Percentiles rank a stretch among this genome's conserved stretches.
Conservation (phyloP, 208 protist species). For the Acanthamoeba lenticulata region DNA sequence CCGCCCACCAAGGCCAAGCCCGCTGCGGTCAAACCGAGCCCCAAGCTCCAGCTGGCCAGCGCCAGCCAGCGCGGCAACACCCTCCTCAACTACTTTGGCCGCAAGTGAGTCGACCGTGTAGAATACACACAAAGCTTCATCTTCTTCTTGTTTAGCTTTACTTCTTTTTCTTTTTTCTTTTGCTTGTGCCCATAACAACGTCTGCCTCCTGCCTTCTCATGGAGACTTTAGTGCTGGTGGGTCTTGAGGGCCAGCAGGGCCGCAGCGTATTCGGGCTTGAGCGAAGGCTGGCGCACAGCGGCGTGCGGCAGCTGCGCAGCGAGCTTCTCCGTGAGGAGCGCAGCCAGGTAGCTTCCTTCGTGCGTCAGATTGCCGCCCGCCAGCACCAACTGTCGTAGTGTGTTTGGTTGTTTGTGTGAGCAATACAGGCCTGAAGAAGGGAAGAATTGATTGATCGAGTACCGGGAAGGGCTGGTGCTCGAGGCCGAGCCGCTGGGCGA, state of each 20-base stretch:
- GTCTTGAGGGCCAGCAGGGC: neutral
- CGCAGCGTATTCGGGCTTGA: neutral
- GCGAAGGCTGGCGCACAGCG: neutral
- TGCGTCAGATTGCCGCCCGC: conserved; percentile 22
- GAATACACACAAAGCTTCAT: too few relatives aligned
- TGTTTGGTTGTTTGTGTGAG: neutral
- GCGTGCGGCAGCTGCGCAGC: neutral
- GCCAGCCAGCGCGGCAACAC: neutral
- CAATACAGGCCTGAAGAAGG: neutral
- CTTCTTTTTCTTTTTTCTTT: too few relatives aligned
- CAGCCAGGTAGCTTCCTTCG: conserved; percentile 8
- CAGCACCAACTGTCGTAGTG: neutral
- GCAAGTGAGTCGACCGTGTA: too few relatives aligned
- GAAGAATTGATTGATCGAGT: neutral
- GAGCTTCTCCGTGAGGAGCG: neutral
- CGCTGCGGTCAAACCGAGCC: neutral
- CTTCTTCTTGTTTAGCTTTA: too few relatives aligned
- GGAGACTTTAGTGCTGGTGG: neutral
- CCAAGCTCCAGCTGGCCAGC: neutral
- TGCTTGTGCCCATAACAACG: too few relatives aligned
- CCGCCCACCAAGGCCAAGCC: neutral
- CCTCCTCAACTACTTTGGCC: neutral
- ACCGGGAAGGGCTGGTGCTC: conserved; percentile 9
- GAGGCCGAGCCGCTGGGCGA: neutral
- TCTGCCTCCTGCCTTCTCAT: too few relatives aligned